These are phyloP conservation scores for Ganoderma meredithae DNA, from an alignment of 1,284 basidiomycete genomes.

Conservation along the genomic window DNA sequence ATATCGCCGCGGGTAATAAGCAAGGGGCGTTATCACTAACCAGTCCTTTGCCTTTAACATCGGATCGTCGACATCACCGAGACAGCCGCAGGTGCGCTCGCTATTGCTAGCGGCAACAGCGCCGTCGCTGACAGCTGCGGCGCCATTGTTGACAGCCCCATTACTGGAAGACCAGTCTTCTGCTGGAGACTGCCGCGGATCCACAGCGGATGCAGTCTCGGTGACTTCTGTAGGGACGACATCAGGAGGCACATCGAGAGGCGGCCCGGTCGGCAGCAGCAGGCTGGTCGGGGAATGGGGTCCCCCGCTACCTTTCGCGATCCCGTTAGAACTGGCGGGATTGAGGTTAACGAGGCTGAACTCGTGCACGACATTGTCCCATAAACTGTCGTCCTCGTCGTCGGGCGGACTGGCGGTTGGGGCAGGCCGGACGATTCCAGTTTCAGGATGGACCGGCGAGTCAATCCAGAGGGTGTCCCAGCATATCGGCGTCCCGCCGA, in stretches of 20 bases:
- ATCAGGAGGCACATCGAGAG: conserved; percentile 22
- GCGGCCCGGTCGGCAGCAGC: not conserved
- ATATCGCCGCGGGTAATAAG: not conserved
- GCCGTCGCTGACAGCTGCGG: not conserved
- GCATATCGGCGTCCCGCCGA: conserved; percentile 4
- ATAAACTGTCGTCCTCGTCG: conserved; percentile 22
- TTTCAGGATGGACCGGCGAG: conserved; percentile 22
- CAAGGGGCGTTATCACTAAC: conserved; percentile 6
- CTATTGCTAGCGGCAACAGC: not conserved
- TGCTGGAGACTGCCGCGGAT: too few relatives aligned
- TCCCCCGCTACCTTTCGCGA: not conserved
- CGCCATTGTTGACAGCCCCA: not conserved
- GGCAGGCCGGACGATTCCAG: conserved; percentile 25
- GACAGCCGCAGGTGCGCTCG: not conserved
- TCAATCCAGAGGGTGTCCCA: conserved; percentile 34
- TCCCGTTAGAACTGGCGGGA: conserved; percentile 4
- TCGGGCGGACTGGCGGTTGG: not conserved
- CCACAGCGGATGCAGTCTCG: not conserved
- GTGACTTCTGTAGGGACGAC: conserved; percentile 12
- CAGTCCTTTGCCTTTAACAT: conserved; percentile 21
- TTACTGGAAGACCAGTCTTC: not conserved
- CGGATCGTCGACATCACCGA: conserved; percentile 16
- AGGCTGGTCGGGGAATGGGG: conserved; percentile 9
- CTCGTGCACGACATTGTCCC: conserved; percentile 31
- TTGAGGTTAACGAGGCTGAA: conserved; percentile 28